A percentile compares a stretch with the other conserved stretches of the same genome.
Conservation (phyloP, 768 basidiomycete genomes). For the Inosperma sp. region DNA sequence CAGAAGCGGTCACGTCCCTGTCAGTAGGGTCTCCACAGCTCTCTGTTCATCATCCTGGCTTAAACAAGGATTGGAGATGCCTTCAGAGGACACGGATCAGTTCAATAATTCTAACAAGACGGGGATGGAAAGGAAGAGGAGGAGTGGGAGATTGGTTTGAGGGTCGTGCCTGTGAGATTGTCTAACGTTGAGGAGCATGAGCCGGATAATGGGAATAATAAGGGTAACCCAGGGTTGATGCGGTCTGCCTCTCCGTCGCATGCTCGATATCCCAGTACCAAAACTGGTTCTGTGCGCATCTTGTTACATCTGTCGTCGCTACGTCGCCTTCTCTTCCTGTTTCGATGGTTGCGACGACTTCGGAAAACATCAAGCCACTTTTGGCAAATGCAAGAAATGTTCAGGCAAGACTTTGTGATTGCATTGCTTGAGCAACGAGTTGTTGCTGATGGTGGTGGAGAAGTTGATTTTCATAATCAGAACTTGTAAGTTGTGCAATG, state of each 20-base stretch:
- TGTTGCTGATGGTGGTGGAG: no score
- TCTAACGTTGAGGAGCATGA: conserved; percentile 68
- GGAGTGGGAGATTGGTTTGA: conserved; percentile 55
- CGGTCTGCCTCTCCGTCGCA: background rate
- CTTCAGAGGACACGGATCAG: conserved; percentile 41
- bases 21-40: conserved; percentile 22
- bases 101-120: conserved; percentile 31
- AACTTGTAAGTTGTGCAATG: no score
- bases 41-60: conserved; percentile 15
- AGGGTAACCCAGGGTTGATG: conserved; percentile 5
- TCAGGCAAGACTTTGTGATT: conserved; percentile 57
- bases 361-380: conserved; percentile 81
- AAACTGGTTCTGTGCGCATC: conserved; percentile 55
- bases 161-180: conserved; percentile 68
- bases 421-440: conserved; percentile 52
- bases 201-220: conserved; percentile 32
- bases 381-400: conserved; percentile 81
- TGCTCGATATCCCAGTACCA: background rate
- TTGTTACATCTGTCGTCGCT: conserved; percentile 17
- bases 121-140: conserved; percentile 21
- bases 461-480: background rate
- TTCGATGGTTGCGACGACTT: conserved; percentile 64
- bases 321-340: background rate
- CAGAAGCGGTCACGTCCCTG: conserved; percentile 14
- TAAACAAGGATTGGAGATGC: conserved; percentile 71